Percentiles rank a stretch among this genome's conserved stretches.
These are phyloP conservation scores for Neurospora sp. DNA, from an alignment of 495 filamentous ascomycete species.

Conservation along the genomic window DNA sequence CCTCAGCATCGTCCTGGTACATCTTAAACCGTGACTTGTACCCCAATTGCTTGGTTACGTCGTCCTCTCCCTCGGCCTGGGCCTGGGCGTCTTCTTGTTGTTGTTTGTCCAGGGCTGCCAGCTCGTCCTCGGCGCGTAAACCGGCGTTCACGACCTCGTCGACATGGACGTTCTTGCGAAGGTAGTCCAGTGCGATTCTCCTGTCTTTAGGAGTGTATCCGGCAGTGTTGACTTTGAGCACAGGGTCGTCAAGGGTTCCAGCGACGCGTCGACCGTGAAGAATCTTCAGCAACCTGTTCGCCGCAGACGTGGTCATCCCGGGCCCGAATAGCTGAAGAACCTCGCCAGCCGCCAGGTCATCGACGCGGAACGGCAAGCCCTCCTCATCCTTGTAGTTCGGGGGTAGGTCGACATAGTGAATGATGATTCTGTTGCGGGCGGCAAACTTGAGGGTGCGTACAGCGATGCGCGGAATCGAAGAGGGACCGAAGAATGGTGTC, in stretches of 20 bases:
- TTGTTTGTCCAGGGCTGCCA: constrained; percentile 53
- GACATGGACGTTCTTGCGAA: constrained; percentile 56
- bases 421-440: constrained; percentile 14
- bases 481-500: not conserved
- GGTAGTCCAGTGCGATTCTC: constrained; percentile 50
- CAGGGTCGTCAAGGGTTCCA: constrained; percentile 58
- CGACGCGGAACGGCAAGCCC: constrained; percentile 37
- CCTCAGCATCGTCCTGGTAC: constrained; percentile 14
- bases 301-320: constrained; percentile 36
- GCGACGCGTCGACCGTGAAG: constrained; percentile 65
- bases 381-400: constrained; percentile 32
- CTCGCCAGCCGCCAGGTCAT: constrained; percentile 41
- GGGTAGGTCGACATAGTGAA: constrained; percentile 35
- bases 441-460: constrained; percentile 15
- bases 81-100: constrained; percentile 23
- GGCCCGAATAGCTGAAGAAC: constrained; percentile 55
- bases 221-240: constrained; percentile 19
- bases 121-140: constrained; percentile 43
- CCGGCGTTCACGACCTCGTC: constrained; percentile 61
- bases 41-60: constrained; percentile 24
- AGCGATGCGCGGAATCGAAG: constrained; percentile 8
- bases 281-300: constrained; percentile 55
- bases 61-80: constrained; percentile 11
- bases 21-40: constrained; percentile 9
- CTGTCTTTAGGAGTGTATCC: constrained; percentile 21